Evolutionary conservation across 805 yeast genomes (phyloP).

Genomic region (Yamadazyma olivae): DNA sequence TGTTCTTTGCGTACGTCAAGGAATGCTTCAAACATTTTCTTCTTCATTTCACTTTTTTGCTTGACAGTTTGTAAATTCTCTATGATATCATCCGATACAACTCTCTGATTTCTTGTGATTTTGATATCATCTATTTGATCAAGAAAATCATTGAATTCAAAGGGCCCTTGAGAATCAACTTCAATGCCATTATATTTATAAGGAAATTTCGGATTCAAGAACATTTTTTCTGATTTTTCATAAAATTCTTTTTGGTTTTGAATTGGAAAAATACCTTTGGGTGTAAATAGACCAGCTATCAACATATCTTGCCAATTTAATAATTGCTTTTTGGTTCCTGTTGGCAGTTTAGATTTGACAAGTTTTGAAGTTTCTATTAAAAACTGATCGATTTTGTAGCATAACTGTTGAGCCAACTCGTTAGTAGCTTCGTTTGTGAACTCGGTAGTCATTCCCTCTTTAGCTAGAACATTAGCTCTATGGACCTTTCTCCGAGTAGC

Average conservation of each 20-base stretch:
- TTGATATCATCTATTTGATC: conserved; percentile 5
- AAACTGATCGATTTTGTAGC: conserved; percentile 6
- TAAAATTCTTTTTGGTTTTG: conserved; percentile 15
- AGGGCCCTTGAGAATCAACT: conserved; percentile 8
- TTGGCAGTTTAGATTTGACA: background rate
- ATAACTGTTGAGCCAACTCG: conserved; percentile 6
- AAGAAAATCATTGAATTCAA: conserved; percentile 7
- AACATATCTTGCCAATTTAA: conserved; percentile 29
- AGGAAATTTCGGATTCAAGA: conserved; percentile 20
- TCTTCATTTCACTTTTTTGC: conserved; percentile 1
- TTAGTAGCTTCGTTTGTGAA: conserved; percentile 1
- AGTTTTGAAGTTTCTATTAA: background rate
- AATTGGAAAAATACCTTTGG: conserved; percentile 7
- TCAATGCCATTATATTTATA: conserved; percentile 25
- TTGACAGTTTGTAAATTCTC: background rate
- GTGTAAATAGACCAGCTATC: conserved; percentile 18
- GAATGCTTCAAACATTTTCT: conserved; percentile 3
- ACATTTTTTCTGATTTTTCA: conserved; percentile 22
- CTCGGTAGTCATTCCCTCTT: conserved; percentile 7
- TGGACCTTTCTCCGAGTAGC: conserved; percentile 4
- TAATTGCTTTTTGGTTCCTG: background rate
- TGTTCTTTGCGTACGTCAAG: conserved; percentile 1
- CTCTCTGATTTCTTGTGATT: background rate
- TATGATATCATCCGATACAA: background rate
- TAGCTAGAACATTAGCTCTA: background rate